Evolutionary conservation across 768 basidiomycete species (phyloP).

Genomic region (Lactifluus piperatus): DNA sequence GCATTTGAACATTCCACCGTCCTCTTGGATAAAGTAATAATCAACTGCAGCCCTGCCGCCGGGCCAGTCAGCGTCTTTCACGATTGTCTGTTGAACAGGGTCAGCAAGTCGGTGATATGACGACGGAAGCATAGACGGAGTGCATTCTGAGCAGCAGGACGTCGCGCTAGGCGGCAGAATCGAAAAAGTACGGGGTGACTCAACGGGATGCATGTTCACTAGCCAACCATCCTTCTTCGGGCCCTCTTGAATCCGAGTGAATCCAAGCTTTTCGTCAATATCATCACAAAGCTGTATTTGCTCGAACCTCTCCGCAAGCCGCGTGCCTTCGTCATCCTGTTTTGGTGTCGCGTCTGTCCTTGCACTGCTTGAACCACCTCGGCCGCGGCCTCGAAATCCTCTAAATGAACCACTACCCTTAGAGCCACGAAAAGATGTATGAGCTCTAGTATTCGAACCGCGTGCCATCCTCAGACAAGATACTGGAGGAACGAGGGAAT

Average conservation of each 20-base stretch:
- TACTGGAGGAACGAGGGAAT: background rate
- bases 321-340: conserved; percentile 86
- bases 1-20: conserved; percentile 93
- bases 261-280: conserved; percentile 91
- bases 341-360: conserved; percentile 45
- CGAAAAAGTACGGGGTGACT: conserved; percentile 29
- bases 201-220: conserved; percentile 96
- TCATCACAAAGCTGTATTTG: conserved; percentile 68
- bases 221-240: conserved; percentile 80
- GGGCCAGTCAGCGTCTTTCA: conserved; percentile 80
- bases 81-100: conserved; percentile 49
- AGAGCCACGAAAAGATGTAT: conserved; percentile 33
- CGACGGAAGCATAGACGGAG: background rate
- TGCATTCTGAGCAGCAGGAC: background rate
- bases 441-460: conserved; percentile 23
- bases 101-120: background rate
- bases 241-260: conserved; percentile 74
- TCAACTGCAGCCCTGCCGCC: conserved; percentile 88
- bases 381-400: conserved; percentile 43
- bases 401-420: conserved; percentile 29
- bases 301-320: conserved; percentile 81
- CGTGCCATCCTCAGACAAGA: conserved; percentile 7
- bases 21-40: conserved; percentile 95
- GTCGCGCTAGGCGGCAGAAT: background rate
- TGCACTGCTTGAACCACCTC: conserved; percentile 28